These are phyloP conservation scores for Ophiostoma triangulosporum DNA, from an alignment of 2,329 filamentous ascomycete genomes.

Conservation along the genomic window DNA sequence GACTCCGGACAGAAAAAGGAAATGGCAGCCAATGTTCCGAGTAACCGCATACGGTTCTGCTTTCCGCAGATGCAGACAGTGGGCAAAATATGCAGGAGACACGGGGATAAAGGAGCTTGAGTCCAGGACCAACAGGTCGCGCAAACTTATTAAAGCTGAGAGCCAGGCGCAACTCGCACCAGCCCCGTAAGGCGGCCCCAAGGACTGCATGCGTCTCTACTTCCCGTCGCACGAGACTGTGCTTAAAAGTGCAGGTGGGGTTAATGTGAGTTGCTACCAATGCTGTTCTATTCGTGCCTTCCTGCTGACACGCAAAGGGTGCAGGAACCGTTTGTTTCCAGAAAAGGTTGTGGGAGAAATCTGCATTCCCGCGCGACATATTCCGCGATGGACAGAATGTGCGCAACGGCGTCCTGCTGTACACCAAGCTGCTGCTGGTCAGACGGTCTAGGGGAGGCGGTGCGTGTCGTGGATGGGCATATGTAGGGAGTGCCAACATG, in stretches of 20 bases:
- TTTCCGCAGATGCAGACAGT: constrained; percentile 70
- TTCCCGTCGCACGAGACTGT: constrained; percentile 69
- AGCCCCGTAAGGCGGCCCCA: neutral
- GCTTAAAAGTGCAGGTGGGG: constrained; percentile 47
- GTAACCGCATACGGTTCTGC: constrained; percentile 50
- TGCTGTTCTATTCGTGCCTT: neutral
- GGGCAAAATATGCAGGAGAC: constrained; percentile 34
- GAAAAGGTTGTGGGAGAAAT: constrained; percentile 54
- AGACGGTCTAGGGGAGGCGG: neutral
- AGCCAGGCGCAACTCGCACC: constrained; percentile 5
- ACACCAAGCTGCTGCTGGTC: constrained; percentile 64
- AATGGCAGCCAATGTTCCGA: constrained; percentile 35
- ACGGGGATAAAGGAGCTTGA: constrained; percentile 33
- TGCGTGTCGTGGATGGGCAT: constrained; percentile 50
- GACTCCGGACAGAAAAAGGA: constrained; percentile 28
- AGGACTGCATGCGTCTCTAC: constrained; percentile 53
- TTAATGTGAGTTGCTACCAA: constrained; percentile 29
- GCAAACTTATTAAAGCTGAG: constrained; percentile 15
- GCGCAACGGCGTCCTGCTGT: constrained; percentile 62
- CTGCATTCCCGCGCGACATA: constrained; percentile 56
- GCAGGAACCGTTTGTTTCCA: constrained; percentile 78
- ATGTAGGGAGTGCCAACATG: constrained; percentile 81
- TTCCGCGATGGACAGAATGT: constrained; percentile 65
- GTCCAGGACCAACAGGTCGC: constrained; percentile 21
- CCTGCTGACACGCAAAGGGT: constrained; percentile 26